phyloP scores from a whole-genome alignment of 2,329 filamentous ascomycete species.

The Trichoderma sp. region DNA sequence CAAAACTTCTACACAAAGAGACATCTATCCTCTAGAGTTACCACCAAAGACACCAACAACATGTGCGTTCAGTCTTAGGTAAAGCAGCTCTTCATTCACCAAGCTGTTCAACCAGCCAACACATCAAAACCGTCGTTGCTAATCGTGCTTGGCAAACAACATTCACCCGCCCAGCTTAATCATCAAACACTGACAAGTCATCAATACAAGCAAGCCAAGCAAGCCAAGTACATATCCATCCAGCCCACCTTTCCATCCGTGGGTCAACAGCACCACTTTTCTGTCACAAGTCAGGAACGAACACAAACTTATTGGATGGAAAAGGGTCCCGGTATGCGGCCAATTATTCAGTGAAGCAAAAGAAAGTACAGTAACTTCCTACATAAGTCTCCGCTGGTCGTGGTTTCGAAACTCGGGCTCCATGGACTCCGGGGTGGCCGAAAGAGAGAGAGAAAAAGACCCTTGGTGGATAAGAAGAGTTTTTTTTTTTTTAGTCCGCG shows the following conservation, averaged over 20 bases:
- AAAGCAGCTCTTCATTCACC: not conserved
- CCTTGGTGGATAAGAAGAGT: not conserved
- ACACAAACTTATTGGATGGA: not conserved
- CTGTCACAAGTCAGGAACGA: not conserved
- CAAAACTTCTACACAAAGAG: not conserved
- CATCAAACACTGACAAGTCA: not conserved
- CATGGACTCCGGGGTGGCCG: not conserved
- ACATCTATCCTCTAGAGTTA: not conserved
- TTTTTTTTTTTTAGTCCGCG: not conserved
- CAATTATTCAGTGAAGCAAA: not conserved
- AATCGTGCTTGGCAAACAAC: not conserved
- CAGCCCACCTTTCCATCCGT: not conserved
- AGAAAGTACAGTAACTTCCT: not conserved
- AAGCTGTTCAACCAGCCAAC: not conserved
- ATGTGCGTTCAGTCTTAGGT: not conserved
- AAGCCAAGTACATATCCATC: not conserved
- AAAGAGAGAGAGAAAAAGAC: not conserved
- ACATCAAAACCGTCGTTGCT: not conserved
- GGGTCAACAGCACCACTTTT: not conserved
- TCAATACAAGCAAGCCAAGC: not conserved
- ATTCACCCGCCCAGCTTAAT: not conserved
- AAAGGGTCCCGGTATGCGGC: not conserved
- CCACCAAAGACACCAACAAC: not conserved
- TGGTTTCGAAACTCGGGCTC: not conserved
- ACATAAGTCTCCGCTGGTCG: not conserved